A percentile compares a stretch with the other conserved stretches of the same genome.
Evolutionary conservation across 768 basidiomycete genomes (phyloP).

Genomic region (Tricholoma bakamatsutake): DNA sequence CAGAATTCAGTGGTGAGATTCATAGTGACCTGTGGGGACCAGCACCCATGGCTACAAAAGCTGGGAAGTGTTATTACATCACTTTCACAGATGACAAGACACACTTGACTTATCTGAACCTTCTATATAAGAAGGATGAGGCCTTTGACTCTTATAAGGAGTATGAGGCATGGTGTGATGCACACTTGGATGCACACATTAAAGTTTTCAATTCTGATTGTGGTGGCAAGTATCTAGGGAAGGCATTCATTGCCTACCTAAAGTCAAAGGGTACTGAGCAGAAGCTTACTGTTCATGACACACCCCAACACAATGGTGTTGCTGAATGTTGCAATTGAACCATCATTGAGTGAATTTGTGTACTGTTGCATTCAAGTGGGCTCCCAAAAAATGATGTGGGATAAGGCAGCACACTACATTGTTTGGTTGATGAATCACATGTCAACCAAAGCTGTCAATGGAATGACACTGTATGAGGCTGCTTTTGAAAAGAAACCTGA

Average conservation of each 20-base stretch:
- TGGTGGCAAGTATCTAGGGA: constrained; percentile 27
- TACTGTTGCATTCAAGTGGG: constrained; percentile 28
- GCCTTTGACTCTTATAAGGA: too few species aligned
- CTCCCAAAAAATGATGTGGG: constrained; percentile 35
- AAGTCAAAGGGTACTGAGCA: too few species aligned
- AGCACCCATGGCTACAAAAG: too few species aligned
- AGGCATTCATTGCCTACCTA: constrained; percentile 21
- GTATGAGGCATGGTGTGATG: constrained; percentile 1
- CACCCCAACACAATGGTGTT: too few species aligned
- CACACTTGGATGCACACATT: not conserved
- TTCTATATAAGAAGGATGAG: not conserved
- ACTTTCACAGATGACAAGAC: not conserved
- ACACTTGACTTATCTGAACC: not conserved
- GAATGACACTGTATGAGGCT: too few species aligned
- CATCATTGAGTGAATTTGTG: constrained; percentile 20
- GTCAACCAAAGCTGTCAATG: too few species aligned
- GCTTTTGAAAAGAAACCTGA: too few species aligned
- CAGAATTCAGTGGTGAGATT: too few species aligned
- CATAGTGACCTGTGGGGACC: too few species aligned
- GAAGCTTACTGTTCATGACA: too few species aligned
- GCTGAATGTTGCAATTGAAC: too few species aligned
- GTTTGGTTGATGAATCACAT: too few species aligned
- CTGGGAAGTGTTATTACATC: not conserved
- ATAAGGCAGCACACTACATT: constrained; percentile 24
- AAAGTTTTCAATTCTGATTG: constrained; percentile 29